These are phyloP conservation scores for Claviceps cyperi DNA, from an alignment of 2,329 filamentous ascomycete genomes.

Conservation along the genomic window DNA sequence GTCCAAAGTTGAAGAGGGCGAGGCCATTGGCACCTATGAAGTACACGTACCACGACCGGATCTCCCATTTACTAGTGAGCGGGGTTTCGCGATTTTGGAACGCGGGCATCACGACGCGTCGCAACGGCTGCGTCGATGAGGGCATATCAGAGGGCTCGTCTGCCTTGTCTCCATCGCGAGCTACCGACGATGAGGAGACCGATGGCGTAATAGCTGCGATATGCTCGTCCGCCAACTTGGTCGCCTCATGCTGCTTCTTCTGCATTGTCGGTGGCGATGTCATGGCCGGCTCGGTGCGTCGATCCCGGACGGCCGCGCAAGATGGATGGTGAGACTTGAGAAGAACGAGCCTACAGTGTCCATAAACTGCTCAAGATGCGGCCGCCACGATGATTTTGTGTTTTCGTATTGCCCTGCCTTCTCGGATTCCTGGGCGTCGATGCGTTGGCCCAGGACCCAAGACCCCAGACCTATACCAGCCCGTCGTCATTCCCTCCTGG, in stretches of 20 bases:
- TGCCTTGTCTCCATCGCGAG: neutral
- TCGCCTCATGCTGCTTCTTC: neutral
- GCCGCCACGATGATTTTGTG: too few relatives aligned
- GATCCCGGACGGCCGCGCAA: neutral
- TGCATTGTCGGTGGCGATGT: neutral
- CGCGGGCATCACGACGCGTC: slow-evolving; percentile 1
- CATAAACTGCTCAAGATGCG: neutral
- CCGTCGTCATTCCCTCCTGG: neutral
- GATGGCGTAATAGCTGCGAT: neutral
- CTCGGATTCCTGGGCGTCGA: too few relatives aligned
- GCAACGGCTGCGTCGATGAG: neutral
- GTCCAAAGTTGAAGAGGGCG: slow-evolving; percentile 48
- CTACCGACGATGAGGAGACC: neutral
- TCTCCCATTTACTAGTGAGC: slow-evolving; percentile 12
- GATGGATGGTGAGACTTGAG: neutral
- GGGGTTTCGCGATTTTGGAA: slow-evolving; percentile 2
- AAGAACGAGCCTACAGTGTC: neutral
- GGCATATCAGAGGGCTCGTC: neutral
- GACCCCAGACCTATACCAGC: neutral
- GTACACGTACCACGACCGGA: slow-evolving; percentile 26
- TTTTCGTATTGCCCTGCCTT: too few relatives aligned
- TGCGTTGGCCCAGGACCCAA: neutral
- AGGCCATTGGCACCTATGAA: slow-evolving; percentile 54
- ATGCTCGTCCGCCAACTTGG: neutral
- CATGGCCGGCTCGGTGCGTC: neutral